phyloP scores from a whole-genome alignment of 2,329 filamentous ascomycete species.

The Pseudogymnoascus sp. region DNA sequence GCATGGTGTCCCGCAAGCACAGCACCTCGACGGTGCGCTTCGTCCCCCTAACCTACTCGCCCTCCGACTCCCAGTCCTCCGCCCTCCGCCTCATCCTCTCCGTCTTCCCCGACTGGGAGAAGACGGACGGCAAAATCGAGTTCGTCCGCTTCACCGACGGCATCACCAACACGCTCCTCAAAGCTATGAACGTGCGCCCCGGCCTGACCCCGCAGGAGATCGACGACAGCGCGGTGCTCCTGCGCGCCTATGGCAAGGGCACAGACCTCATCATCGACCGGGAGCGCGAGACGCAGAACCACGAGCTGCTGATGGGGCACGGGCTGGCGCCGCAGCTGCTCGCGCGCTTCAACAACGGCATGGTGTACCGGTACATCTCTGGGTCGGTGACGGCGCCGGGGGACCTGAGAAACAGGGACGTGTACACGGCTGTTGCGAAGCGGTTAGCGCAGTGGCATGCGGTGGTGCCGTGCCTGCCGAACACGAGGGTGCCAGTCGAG shows the following conservation, averaged over 20 bases:
- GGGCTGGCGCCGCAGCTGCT: conserved; percentile 79
- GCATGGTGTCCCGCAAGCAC: conserved; percentile 9
- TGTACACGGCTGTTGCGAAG: conserved; percentile 77
- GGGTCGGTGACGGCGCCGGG: conserved; percentile 72
- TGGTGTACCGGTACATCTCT: conserved; percentile 85
- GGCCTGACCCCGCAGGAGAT: conserved; percentile 68
- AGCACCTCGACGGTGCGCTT: conserved; percentile 38
- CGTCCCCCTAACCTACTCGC: conserved; percentile 73
- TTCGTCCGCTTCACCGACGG: conserved; percentile 93
- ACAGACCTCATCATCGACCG: conserved; percentile 95
- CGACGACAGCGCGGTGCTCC: conserved; percentile 75
- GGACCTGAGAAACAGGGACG: conserved; percentile 65
- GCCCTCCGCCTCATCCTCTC: conserved; percentile 71
- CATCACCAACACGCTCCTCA: conserved; percentile 90
- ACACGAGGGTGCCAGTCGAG: conserved; percentile 20
- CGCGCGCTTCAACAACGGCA: conserved; percentile 89
- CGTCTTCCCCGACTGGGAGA: conserved; percentile 75
- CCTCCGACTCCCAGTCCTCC: conserved; percentile 66
- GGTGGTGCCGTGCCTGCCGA: conserved; percentile 48
- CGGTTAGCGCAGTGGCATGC: conserved; percentile 92
- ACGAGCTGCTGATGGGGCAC: conserved; percentile 77
- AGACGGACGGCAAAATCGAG: conserved; percentile 63
- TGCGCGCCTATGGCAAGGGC: conserved; percentile 88
- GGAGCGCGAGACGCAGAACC: conserved; percentile 69
- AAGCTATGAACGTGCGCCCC: conserved; percentile 60